phyloP scores from a whole-genome alignment of 1,284 basidiomycete genomes.

The Vanrija humicola region DNA sequence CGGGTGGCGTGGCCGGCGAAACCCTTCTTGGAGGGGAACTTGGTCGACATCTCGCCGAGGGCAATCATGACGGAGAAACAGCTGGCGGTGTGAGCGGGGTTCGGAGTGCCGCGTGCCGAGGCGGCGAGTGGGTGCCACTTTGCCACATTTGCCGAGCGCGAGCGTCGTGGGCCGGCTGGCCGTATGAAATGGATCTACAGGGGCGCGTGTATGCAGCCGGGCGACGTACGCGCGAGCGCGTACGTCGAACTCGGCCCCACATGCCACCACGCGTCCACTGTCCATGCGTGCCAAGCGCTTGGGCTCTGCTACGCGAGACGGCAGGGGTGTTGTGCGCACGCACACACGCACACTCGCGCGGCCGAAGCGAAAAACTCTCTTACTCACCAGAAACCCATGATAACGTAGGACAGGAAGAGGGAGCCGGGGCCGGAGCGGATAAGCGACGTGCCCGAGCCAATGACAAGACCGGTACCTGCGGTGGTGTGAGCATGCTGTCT shows the following conservation, averaged over 20 bases:
- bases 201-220: no score
- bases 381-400: slow-evolving; percentile 42
- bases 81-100: not conserved
- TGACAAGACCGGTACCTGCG: slow-evolving; percentile 63
- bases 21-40: slow-evolving; percentile 41
- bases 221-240: not conserved
- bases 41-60: slow-evolving; percentile 48
- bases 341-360: not conserved
- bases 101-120: no score
- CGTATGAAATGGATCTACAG: no score
- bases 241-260: not conserved
- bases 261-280: no score
- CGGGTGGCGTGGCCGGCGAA: slow-evolving; percentile 42
- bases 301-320: not conserved
- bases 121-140: not conserved
- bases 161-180: no score
- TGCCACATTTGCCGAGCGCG: not conserved
- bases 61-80: slow-evolving; percentile 38
- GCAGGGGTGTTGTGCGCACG: no score
- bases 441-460: slow-evolving; percentile 56
- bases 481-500: not conserved
- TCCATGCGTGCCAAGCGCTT: not conserved
- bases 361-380: no score
- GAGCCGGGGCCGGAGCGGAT: slow-evolving; percentile 50
- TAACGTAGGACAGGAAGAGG: slow-evolving; percentile 50